Percentiles rank a stretch among this genome's conserved stretches.
These are phyloP conservation scores for Euphorbia pulcherrima DNA, from an alignment of 345 rosid genomes.

Conservation along the genomic window DNA sequence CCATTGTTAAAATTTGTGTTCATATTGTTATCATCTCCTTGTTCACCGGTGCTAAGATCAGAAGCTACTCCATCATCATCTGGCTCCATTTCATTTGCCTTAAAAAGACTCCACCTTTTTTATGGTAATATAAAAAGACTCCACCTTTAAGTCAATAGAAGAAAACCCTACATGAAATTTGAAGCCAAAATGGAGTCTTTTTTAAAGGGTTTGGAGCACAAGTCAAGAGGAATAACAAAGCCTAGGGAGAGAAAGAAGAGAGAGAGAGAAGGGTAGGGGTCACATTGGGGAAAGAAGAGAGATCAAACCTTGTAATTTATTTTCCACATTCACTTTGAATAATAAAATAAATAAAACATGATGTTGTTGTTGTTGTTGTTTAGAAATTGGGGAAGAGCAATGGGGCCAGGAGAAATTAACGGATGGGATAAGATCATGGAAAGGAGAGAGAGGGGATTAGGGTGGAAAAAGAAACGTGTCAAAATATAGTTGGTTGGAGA, in stretches of 20 bases:
- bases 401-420: conserved; percentile 13
- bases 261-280: not conserved
- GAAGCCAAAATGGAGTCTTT: not conserved
- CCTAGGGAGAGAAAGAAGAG: not conserved
- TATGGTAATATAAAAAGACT: too few relatives aligned
- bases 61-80: conserved; percentile 35
- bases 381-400: not conserved
- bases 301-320: conserved; percentile 9
- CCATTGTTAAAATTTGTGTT: not conserved
- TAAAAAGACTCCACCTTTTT: conserved; percentile 12
- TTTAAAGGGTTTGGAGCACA: conserved; percentile 3
- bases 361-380: not conserved
- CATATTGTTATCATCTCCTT: not conserved
- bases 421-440: conserved; percentile 30
- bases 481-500: not conserved
- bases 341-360: too few relatives aligned
- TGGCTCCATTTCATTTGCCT: conserved; percentile 16
- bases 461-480: conserved; percentile 22
- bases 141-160: conserved; percentile 1
- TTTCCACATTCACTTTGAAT: not conserved
- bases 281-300: not conserved
- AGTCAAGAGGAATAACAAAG: not conserved
- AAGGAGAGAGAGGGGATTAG: not conserved
- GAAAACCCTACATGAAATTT: not conserved
- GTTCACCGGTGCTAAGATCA: conserved; percentile 40